These are phyloP conservation scores for Agrocybe praecox DNA, from an alignment of 768 basidiomycete species.

Conservation along the genomic window DNA sequence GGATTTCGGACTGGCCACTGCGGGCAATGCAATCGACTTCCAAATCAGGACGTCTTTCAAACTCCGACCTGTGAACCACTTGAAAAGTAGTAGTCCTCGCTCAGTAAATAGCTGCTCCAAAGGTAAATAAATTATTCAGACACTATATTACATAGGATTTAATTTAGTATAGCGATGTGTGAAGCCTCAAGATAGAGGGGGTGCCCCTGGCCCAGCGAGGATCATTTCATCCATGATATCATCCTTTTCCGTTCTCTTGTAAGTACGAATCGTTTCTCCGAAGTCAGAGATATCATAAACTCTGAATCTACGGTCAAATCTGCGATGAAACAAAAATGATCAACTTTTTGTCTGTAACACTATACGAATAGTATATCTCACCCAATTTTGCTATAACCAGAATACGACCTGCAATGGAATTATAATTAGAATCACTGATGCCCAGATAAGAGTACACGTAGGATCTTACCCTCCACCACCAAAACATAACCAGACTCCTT, in stretches of 20 bases:
- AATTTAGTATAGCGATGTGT: not conserved
- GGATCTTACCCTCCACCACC: slow-evolving; percentile 75
- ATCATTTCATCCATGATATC: slow-evolving; percentile 66
- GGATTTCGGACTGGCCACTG: not conserved
- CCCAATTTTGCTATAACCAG: slow-evolving; percentile 81
- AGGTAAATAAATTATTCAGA: not conserved
- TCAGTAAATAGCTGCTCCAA: no score
- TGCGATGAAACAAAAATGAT: slow-evolving; percentile 23
- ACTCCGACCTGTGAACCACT: not conserved
- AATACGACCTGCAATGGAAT: slow-evolving; percentile 60
- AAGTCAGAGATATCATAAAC: slow-evolving; percentile 86
- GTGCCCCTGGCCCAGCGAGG: slow-evolving; percentile 56
- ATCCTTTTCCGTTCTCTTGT: slow-evolving; percentile 79
- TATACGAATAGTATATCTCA: slow-evolving; percentile 26
- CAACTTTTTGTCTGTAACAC: slow-evolving; percentile 7
- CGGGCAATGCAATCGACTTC: not conserved
- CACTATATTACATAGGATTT: not conserved
- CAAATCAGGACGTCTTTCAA: not conserved
- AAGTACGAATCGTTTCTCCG: slow-evolving; percentile 89
- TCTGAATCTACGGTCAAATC: slow-evolving; percentile 90
- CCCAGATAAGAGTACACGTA: not conserved
- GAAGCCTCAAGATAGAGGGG: slow-evolving; percentile 20
- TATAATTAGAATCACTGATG: not conserved
- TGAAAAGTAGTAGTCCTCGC: no score
- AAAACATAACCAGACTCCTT: slow-evolving; percentile 92